phyloP scores from a whole-genome alignment of 768 basidiomycete genomes.

The Tylopilus subfusipes region DNA sequence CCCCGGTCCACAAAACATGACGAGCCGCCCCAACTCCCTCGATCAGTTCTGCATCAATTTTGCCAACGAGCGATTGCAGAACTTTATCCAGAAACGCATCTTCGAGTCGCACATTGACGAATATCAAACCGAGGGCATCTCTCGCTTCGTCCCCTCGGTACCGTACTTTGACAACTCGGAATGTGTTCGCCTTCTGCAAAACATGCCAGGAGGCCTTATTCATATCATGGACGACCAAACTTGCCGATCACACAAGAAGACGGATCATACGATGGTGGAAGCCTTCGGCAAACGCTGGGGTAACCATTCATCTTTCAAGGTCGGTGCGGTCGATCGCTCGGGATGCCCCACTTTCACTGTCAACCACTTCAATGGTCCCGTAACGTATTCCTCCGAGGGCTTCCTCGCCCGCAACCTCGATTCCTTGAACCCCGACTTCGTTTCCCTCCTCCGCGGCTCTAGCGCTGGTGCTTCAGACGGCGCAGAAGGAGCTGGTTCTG shows the following conservation, averaged over 20 bases:
- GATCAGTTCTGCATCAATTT: constrained; percentile 98
- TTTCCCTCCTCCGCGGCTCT: constrained; percentile 78
- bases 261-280: constrained; percentile 90
- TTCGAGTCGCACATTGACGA: constrained; percentile 83
- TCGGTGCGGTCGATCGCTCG: constrained; percentile 67
- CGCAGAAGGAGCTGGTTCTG: constrained; percentile 70
- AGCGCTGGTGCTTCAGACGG: constrained; percentile 35
- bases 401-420: constrained; percentile 90
- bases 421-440: constrained; percentile 88
- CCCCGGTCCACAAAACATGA: constrained; percentile 89
- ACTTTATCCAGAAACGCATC: constrained; percentile 61
- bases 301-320: constrained; percentile 89
- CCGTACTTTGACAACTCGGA: constrained; percentile 91
- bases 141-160: constrained; percentile 60
- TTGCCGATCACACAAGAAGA: constrained; percentile 81
- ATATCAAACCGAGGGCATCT: constrained; percentile 79
- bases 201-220: constrained; percentile 68
- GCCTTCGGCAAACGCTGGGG: constrained; percentile 94
- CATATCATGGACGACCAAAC: constrained; percentile 99
- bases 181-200: constrained; percentile 61
- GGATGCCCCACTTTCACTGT: constrained; percentile 87
- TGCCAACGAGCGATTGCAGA: constrained; percentile 87
- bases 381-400: constrained; percentile 86
- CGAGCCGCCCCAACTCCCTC: constrained; percentile 83
- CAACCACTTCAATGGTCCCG: constrained; percentile 87